Evolutionary conservation across 2,329 filamentous ascomycete species (phyloP).

Genomic region (Aspergillus sp.): DNA sequence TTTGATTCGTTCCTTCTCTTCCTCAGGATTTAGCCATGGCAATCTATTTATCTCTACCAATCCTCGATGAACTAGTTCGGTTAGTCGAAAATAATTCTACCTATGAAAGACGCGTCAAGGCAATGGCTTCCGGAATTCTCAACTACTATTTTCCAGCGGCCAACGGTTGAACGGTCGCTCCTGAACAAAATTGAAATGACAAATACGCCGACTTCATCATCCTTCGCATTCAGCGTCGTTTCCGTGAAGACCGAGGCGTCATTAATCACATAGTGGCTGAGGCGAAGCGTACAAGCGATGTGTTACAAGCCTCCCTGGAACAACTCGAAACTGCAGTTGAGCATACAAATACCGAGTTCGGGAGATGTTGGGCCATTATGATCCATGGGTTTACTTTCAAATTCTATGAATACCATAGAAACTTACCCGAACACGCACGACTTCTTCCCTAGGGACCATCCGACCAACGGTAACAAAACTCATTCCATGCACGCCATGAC

Average conservation of each 20-base stretch:
- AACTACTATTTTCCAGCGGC: conserved; percentile 3
- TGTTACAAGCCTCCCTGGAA: background rate
- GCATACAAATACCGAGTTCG: conserved; percentile 2
- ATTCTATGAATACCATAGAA: conserved; percentile 7
- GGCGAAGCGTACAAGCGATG: background rate
- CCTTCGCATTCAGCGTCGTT: background rate
- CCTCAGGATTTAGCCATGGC: too few relatives aligned
- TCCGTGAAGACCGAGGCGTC: background rate
- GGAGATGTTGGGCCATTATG: conserved; percentile 5
- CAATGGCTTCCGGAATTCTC: conserved; percentile 3
- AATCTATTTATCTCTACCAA: too few relatives aligned
- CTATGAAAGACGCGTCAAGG: conserved; percentile 3
- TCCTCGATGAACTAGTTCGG: too few relatives aligned
- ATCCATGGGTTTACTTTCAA: conserved; percentile 3
- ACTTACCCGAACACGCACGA: background rate
- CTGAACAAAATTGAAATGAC: background rate
- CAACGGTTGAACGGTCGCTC: conserved; percentile 1
- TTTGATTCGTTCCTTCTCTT: too few relatives aligned
- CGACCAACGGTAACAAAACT: background rate
- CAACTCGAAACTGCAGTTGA: conserved; percentile 3
- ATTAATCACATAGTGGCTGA: conserved; percentile 2
- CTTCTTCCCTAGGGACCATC: background rate
- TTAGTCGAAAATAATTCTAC: background rate
- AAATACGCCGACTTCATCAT: background rate
- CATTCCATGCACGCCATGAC: conserved; percentile 3